Evolutionary conservation across 495 filamentous ascomycete species (phyloP).

Genomic region (Hypomontagnella submonticulosa): DNA sequence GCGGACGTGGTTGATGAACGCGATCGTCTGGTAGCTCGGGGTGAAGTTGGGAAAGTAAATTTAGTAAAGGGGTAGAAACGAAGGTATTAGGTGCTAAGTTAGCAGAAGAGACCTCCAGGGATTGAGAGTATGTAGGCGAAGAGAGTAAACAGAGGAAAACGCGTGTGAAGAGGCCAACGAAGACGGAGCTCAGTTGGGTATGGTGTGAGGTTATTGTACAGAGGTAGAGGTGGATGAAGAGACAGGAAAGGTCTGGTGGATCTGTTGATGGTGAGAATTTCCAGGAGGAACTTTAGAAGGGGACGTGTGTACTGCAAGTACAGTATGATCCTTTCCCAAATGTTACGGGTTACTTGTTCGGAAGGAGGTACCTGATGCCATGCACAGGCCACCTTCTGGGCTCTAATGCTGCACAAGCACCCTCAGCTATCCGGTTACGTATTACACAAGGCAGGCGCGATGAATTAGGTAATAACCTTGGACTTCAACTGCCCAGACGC

Average conservation of each 20-base stretch:
- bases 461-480: too few species aligned
- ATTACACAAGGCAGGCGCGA: too few species aligned
- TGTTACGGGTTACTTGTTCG: slow-evolving; percentile 50
- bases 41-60: slow-evolving; percentile 12
- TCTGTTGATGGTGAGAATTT: slow-evolving; percentile 37
- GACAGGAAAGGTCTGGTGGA: slow-evolving; percentile 18
- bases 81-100: slow-evolving; percentile 42
- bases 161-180: slow-evolving; percentile 24
- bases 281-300: slow-evolving; percentile 39
- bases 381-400: slow-evolving; percentile 27
- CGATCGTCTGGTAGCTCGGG: slow-evolving; percentile 17
- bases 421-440: too few species aligned
- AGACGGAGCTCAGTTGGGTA: slow-evolving; percentile 18
- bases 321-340: slow-evolving; percentile 43
- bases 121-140: slow-evolving; percentile 44
- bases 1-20: slow-evolving; percentile 10
- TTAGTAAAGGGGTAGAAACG: slow-evolving; percentile 31
- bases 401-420: not conserved
- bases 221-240: slow-evolving; percentile 37
- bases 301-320: slow-evolving; percentile 29
- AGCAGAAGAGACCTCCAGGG: slow-evolving; percentile 40
- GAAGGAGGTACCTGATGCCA: slow-evolving; percentile 34
- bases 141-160: slow-evolving; percentile 35
- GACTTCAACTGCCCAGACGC: too few species aligned
- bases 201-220: slow-evolving; percentile 40